A percentile compares a stretch with the other conserved stretches of the same genome.
These are phyloP conservation scores for Solanum chiquidenum DNA, from an alignment of 257 asterid genomes.

Conservation along the genomic window DNA sequence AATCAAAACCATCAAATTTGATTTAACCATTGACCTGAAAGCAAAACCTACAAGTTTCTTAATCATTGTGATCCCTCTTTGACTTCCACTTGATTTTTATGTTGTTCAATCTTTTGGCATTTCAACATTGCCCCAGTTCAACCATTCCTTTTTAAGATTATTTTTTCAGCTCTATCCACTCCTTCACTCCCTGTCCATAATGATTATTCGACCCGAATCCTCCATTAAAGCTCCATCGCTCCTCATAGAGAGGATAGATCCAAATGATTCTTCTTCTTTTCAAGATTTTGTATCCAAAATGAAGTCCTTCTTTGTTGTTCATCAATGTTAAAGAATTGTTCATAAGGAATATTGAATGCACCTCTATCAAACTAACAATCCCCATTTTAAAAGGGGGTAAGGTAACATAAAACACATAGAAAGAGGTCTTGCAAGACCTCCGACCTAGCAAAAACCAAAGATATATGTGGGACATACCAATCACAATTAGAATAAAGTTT, in stretches of 20 bases:
- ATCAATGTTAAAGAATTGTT: neutral
- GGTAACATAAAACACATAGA: neutral
- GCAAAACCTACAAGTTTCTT: neutral
- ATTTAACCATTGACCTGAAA: neutral
- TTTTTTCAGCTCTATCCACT: neutral
- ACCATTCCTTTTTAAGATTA: neutral
- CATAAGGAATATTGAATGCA: neutral
- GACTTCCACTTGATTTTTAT: neutral
- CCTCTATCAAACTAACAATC: neutral
- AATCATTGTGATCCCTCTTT: neutral
- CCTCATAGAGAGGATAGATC: neutral
- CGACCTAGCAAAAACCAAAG: neutral
- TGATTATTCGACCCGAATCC: neutral
- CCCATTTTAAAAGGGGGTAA: neutral
- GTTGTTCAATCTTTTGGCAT: neutral
- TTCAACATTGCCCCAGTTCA: neutral
- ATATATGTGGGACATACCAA: neutral
- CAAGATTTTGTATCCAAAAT: neutral
- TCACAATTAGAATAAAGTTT: neutral
- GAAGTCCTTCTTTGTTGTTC: neutral
- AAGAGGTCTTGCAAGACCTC: neutral
- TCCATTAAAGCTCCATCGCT: neutral
- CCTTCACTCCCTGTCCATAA: neutral
- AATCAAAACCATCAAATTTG: neutral
- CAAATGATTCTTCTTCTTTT: neutral